Evolutionary conservation across 2,329 filamentous ascomycete species (phyloP), one percentile per base, ranked within the genome.

Genomic region (Massarina eburnea): DNA sequence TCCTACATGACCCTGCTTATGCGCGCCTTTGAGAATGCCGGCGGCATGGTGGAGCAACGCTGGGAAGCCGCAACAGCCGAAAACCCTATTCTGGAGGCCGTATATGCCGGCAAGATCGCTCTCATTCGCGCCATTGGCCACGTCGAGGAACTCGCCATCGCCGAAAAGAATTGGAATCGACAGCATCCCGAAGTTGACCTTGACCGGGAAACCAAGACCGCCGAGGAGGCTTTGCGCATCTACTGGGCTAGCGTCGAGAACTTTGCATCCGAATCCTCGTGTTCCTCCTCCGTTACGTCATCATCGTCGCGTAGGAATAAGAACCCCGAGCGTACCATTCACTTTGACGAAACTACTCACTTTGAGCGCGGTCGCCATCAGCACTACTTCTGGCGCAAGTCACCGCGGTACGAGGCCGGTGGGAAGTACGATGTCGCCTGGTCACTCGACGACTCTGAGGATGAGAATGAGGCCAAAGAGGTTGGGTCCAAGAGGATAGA

Each of bases 341-440:
- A 20, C 4, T 66, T 66, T 35, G 37, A 48, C 1, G 39, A 54
- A 12, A 54, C 55, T 20, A 66, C 62, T 2, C 45, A 48, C 15
- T 64, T 63, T 19, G 42, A 49, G 14, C 48, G 47, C 1, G 54
- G 62, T 12, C 52, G 63, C 17, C 53, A 58, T 2, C 43, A 52
- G 39, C 48, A 48, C 10, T 65, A 64, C 43, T 66, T 61, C 18
- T 54, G 57, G 39, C 51, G 53, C 33, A 52, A 49, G 34, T 63
- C 59, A 4, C 58, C 54, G 10, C 59, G 63, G n/a, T 66, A 66
- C 27, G 57, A 65, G 22, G 55, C 61, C 14, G 61, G 61, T 10
- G 62, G 62, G 9, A 61, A 59, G 19, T 61, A 64, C 37, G 53
- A 54, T 1, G 9, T 49, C 9, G 22, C 12, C 12, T 26, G 10